These are phyloP conservation scores for Evernia prunastri DNA, from an alignment of 495 filamentous ascomycete species.

Conservation along the genomic window DNA sequence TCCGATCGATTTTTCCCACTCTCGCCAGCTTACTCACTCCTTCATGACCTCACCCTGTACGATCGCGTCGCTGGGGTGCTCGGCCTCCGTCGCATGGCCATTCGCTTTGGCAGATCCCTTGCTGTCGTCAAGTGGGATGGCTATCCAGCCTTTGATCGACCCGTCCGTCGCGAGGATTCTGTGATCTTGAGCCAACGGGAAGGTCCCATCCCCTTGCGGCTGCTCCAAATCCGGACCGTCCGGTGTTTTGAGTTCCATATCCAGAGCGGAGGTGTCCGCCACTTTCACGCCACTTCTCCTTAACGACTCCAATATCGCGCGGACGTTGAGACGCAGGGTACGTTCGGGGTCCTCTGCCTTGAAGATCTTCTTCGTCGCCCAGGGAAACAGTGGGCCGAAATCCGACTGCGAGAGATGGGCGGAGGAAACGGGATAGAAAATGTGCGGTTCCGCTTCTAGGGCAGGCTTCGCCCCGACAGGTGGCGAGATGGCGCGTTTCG, in stretches of 20 bases:
- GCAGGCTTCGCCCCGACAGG: neutral
- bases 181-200: constrained; percentile 16
- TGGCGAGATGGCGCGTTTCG: constrained; percentile 49
- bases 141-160: constrained; percentile 24
- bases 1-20: neutral
- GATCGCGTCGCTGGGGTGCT: constrained; percentile 5
- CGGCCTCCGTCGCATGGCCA: neutral
- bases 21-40: neutral
- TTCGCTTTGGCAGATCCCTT: constrained; percentile 2
- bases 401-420: constrained; percentile 72
- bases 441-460: constrained; percentile 36
- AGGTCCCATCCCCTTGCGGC: neutral
- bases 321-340: constrained; percentile 54
- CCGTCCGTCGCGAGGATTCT: constrained; percentile 22
- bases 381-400: constrained; percentile 72
- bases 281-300: constrained; percentile 46
- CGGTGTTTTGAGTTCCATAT: constrained; percentile 34
- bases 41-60: constrained; percentile 16
- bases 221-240: neutral
- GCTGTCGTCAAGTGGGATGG: constrained; percentile 10
- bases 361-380: constrained; percentile 52
- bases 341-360: constrained; percentile 55
- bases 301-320: constrained; percentile 57
- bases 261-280: constrained; percentile 41
- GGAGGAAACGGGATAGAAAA: constrained; percentile 56